Evolutionary conservation across 805 yeast species (phyloP).

Genomic region (Metschnikowia vanudenii): DNA sequence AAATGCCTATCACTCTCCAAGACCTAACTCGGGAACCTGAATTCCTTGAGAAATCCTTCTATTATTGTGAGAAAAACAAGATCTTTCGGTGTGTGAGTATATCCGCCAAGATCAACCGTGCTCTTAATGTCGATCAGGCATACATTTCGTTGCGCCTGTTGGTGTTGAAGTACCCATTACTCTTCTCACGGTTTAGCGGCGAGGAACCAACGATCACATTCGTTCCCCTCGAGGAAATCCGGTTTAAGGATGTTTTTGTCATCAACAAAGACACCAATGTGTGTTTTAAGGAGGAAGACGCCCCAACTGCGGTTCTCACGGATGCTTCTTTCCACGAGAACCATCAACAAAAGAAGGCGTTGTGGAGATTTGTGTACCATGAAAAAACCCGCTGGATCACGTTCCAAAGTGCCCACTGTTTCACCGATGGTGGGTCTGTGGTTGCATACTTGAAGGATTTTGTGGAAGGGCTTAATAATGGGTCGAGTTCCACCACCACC

Average conservation of each 20-base stretch:
- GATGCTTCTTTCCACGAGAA: background rate
- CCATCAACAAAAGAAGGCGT: background rate
- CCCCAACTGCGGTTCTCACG: background rate
- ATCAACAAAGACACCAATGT: background rate
- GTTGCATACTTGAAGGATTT: constrained; percentile 10
- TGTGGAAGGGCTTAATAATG: constrained; percentile 6
- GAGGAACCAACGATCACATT: background rate
- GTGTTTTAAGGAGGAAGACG: constrained; percentile 1
- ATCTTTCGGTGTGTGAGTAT: constrained; percentile 6
- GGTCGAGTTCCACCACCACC: background rate
- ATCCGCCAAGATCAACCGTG: constrained; percentile 1
- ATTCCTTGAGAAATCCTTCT: background rate
- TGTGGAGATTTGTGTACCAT: constrained; percentile 8
- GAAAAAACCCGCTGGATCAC: constrained; percentile 8
- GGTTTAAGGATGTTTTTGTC: constrained; percentile 1
- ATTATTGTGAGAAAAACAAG: constrained; percentile 28
- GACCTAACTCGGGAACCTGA: background rate
- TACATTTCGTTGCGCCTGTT: background rate
- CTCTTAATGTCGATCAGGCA: background rate
- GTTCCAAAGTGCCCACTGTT: constrained; percentile 5
- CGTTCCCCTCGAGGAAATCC: background rate
- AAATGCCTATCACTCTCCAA: constrained; percentile 21
- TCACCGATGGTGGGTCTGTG: constrained; percentile 12
- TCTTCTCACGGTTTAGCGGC: background rate
- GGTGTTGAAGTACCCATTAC: constrained; percentile 3